A percentile compares a stretch with the other conserved stretches of the same genome.
Conservation (phyloP, 805 yeast genomes). For the Ogataea methanolica region DNA sequence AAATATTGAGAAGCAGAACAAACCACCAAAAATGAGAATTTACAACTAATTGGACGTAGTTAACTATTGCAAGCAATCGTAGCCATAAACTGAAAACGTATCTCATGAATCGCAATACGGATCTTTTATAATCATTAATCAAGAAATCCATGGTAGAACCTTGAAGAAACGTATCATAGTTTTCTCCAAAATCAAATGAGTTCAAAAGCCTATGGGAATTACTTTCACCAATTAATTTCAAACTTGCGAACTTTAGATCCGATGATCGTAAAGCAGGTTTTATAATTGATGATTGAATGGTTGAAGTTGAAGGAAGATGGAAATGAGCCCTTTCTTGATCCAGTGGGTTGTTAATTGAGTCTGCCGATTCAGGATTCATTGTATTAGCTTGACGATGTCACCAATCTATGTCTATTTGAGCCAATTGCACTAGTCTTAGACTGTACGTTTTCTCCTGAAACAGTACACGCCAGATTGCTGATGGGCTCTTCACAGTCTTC, state of each 20-base stretch:
- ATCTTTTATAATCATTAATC: background rate
- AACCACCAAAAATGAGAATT: conserved; percentile 17
- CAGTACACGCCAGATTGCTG: too few species aligned
- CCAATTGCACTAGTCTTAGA: too few species aligned
- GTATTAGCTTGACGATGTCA: too few species aligned
- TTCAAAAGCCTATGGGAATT: background rate
- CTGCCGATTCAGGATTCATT: too few species aligned
- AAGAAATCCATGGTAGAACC: background rate
- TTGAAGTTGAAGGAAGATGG: conserved; percentile 5
- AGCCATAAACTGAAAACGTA: background rate
- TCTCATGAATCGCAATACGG: background rate
- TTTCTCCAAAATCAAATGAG: too few species aligned
- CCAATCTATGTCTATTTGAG: too few species aligned
- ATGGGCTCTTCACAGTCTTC: too few species aligned
- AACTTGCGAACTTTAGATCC: conserved; percentile 19
- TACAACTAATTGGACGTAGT: conserved; percentile 1
- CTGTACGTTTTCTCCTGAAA: too few species aligned
- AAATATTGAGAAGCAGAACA: conserved; percentile 3
- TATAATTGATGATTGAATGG: conserved; percentile 25
- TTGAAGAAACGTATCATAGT: background rate
- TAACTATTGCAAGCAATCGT: background rate
- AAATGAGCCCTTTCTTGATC: too few species aligned
- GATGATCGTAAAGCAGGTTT: conserved; percentile 21
- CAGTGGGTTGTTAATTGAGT: too few species aligned
- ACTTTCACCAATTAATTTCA: conserved; percentile 16